A percentile compares a stretch with the other conserved stretches of the same genome.
Conservation (phyloP, 192 early-diverging fungal genomes). For the Globomyces pollinis-pini region DNA sequence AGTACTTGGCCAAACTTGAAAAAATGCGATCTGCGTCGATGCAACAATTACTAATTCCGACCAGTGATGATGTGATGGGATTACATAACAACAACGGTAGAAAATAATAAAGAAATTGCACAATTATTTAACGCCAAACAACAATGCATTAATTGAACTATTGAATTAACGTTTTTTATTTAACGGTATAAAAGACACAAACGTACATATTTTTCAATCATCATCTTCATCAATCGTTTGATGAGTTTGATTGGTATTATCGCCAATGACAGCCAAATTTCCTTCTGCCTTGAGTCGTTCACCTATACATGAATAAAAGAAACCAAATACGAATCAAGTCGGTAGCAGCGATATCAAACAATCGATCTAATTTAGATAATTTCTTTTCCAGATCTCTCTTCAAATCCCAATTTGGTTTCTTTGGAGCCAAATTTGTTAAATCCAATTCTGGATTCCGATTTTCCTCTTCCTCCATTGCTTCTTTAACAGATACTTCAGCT, state of each 20-base stretch:
- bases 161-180: too few relatives aligned
- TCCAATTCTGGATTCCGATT: conserved; percentile 60
- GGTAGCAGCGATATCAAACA: conserved; percentile 62
- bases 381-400: conserved; percentile 78
- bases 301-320: not conserved
- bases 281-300: conserved; percentile 5
- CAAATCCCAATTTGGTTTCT: conserved; percentile 85
- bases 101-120: conserved; percentile 5
- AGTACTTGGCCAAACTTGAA: conserved; percentile 36
- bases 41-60: conserved; percentile 19
- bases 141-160: too few relatives aligned
- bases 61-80: conserved; percentile 36
- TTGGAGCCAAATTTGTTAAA: conserved; percentile 72
- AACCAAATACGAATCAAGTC: conserved; percentile 70
- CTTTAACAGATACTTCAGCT: conserved; percentile 35
- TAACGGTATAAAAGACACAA: not conserved
- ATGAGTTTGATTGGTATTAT: not conserved
- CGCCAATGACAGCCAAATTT: not conserved
- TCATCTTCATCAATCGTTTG: conserved; percentile 5
- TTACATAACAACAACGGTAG: conserved; percentile 28
- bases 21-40: conserved; percentile 18
- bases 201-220: not conserved
- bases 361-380: conserved; percentile 60
- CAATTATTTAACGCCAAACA: not conserved
- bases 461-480: conserved; percentile 45